These are phyloP conservation scores for Mycosphaerella sp. DNA, from an alignment of 2,329 filamentous ascomycete species.

Conservation along the genomic window DNA sequence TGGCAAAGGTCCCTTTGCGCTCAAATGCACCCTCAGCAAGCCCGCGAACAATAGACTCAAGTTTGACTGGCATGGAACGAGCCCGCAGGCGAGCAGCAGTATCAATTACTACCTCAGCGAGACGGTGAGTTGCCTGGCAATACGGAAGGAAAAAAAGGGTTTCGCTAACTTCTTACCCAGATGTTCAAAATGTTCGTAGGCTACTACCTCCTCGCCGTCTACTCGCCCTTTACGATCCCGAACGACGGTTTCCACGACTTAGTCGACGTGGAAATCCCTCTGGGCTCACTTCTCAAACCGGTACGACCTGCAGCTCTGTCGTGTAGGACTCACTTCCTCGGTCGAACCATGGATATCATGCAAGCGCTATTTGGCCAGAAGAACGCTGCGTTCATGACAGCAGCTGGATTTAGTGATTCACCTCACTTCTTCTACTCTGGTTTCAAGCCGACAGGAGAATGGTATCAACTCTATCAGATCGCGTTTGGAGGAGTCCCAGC, in stretches of 20 bases:
- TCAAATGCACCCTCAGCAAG: conserved; percentile 28
- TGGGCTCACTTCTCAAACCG: conserved; percentile 23
- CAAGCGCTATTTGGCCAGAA: conserved; percentile 28
- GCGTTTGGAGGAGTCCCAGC: conserved; percentile 27
- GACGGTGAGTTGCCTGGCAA: conserved; percentile 13
- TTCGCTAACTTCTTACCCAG: background rate
- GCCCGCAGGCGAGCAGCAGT: conserved; percentile 26
- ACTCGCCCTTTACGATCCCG: conserved; percentile 25
- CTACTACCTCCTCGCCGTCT: conserved; percentile 25
- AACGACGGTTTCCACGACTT: conserved; percentile 28
- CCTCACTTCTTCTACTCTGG: conserved; percentile 31
- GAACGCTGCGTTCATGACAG: conserved; percentile 27
- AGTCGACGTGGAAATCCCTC: conserved; percentile 24
- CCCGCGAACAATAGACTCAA: conserved; percentile 23
- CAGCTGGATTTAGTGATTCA: conserved; percentile 25
- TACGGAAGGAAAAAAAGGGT: background rate
- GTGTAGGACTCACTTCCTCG: conserved; percentile 27
- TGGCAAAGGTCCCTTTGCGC: conserved; percentile 24
- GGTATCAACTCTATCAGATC: conserved; percentile 40
- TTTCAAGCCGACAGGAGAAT: conserved; percentile 41
- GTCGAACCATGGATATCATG: conserved; percentile 28
- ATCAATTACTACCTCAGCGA: conserved; percentile 28
- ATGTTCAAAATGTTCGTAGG: conserved; percentile 23
- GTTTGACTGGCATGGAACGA: conserved; percentile 27
- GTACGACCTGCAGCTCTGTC: conserved; percentile 25